phyloP scores from a whole-genome alignment of 257 asterid genomes.

The Gardenia jasminoides region DNA sequence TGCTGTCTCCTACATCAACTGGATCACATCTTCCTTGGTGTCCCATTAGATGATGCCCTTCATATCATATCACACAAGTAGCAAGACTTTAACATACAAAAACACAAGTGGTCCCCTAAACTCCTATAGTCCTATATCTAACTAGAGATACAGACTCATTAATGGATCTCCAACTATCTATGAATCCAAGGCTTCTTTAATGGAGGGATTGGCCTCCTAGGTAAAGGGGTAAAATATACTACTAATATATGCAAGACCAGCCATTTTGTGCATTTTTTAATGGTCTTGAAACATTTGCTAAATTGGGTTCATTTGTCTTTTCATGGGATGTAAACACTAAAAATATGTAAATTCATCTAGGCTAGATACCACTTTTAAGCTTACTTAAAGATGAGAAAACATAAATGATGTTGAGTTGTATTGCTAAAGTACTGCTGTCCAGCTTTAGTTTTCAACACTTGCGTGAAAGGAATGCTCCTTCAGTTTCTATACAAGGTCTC shows the following conservation, averaged over 20 bases:
- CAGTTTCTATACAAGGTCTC: neutral
- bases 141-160: neutral
- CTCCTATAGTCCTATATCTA: neutral
- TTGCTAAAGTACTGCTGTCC: neutral
- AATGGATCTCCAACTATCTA: neutral
- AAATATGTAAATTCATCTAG: neutral
- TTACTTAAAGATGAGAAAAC: neutral
- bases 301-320: neutral
- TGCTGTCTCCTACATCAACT: slow-evolving; percentile 7
- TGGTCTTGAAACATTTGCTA: neutral
- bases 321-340: neutral
- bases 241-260: neutral
- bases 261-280: neutral
- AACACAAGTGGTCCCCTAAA: slow-evolving; percentile 16
- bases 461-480: neutral
- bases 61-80: neutral
- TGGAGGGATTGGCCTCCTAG: neutral
- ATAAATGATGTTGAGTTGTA: neutral
- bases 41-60: slow-evolving; percentile 14
- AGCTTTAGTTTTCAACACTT: neutral
- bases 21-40: neutral
- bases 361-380: neutral
- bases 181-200: neutral
- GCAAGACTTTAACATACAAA: too few species aligned
- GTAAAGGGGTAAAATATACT: neutral